Evolutionary conservation across 805 yeast species (phyloP).

Genomic region (Jamesozyma hellenica): DNA sequence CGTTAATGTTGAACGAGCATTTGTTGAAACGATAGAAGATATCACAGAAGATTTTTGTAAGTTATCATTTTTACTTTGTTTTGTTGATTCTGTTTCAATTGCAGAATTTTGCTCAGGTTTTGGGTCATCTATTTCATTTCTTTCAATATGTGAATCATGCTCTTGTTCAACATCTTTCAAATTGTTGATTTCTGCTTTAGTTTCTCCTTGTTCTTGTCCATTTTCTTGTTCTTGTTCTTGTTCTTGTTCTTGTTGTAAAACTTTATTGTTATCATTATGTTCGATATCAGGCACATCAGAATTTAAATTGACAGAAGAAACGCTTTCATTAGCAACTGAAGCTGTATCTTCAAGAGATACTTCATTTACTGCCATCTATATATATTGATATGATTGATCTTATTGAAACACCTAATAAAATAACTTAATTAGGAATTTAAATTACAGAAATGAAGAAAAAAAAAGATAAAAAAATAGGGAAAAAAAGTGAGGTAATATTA

Average conservation of each 20-base stretch:
- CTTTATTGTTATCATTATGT: slow-evolving; percentile 17
- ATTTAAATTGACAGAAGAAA: slow-evolving; percentile 4
- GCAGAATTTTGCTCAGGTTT: slow-evolving; percentile 4
- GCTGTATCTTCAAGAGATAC: slow-evolving; percentile 1
- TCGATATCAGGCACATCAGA: slow-evolving; percentile 8
- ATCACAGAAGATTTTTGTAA: slow-evolving; percentile 2
- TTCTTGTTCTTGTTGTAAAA: slow-evolving; percentile 16
- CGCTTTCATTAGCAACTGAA: slow-evolving; percentile 1
- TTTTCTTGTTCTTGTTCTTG: slow-evolving; percentile 1
- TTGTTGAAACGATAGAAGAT: slow-evolving; percentile 9
- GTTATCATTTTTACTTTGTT: neutral
- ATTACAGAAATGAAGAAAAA: no score
- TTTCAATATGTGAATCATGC: no score
- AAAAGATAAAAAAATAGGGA: no score
- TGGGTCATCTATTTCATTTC: neutral
- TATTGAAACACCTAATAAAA: no score
- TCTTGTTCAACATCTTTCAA: neutral
- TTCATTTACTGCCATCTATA: slow-evolving; percentile 6
- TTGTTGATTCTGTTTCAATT: neutral
- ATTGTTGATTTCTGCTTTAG: slow-evolving; percentile 8
- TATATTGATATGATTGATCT: no score
- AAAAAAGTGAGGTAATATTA: no score
- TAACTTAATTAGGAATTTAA: no score
- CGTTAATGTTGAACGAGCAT: slow-evolving; percentile 26
- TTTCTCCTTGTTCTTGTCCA: slow-evolving; percentile 9